Percentiles rank a stretch among this genome's conserved stretches.
These are phyloP conservation scores for Colletotrichum sp. DNA, from an alignment of 2,329 filamentous ascomycete genomes.

Conservation along the genomic window DNA sequence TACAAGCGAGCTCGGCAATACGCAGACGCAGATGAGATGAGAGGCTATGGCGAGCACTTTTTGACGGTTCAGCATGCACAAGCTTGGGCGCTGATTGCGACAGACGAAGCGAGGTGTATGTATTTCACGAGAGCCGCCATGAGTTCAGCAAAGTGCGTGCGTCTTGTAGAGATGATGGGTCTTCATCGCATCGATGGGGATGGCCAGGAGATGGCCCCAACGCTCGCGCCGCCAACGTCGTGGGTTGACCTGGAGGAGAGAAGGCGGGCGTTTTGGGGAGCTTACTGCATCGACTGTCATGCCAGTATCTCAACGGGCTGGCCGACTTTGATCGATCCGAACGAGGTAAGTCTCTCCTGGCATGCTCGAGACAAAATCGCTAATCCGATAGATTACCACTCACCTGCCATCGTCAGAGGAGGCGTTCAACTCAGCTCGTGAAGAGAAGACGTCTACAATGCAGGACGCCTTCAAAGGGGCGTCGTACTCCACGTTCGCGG, in stretches of 20 bases:
- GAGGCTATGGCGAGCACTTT: conserved; percentile 79
- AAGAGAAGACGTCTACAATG: conserved; percentile 68
- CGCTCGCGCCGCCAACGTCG: conserved; percentile 73
- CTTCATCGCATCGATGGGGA: conserved; percentile 77
- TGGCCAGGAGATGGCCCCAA: conserved; percentile 73
- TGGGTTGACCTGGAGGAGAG: conserved; percentile 82
- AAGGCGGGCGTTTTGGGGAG: conserved; percentile 84
- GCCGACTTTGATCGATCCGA: conserved; percentile 80
- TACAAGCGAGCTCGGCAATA: conserved; percentile 86
- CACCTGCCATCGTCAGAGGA: conserved; percentile 82
- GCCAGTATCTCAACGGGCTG: conserved; percentile 89
- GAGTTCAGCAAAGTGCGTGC: conserved; percentile 73
- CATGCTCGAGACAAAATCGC: not conserved
- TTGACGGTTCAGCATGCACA: conserved; percentile 83
- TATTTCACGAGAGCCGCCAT: conserved; percentile 87
- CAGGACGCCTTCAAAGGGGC: conserved; percentile 67
- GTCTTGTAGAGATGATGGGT: conserved; percentile 84
- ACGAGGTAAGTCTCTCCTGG: conserved; percentile 50
- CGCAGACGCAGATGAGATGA: conserved; percentile 84
- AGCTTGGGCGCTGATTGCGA: conserved; percentile 75
- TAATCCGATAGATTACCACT: conserved; percentile 65
- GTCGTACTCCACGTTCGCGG: conserved; percentile 73
- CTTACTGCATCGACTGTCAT: conserved; percentile 84
- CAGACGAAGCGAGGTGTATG: conserved; percentile 85
- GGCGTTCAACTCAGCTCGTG: conserved; percentile 71